Base-by-base conservation (phyloP, 2,329 filamentous ascomycete species). In the Colletotrichum somersetense region DNA sequence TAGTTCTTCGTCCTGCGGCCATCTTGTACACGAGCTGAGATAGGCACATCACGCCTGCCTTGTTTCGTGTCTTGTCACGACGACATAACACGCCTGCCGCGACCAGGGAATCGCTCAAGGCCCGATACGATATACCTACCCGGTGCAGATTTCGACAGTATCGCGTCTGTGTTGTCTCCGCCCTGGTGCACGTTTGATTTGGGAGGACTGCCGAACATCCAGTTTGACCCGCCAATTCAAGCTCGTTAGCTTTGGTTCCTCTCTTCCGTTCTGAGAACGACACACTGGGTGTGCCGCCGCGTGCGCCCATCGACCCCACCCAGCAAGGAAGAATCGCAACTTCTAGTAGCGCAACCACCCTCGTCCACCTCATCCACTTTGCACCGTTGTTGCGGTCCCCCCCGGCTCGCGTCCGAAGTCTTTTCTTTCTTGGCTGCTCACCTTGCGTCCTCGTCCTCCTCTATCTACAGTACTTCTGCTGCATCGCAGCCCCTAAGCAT, bases 291-390 rank as follows among this genome's bases (percentile, higher is more conserved):
- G 67, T 71, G 68, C 64, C 57, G 68, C 64, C 56, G 68, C 55
- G 57, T 53, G 50, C 53, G 64, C 65, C 40, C 50, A 46, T 58
- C 30, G 11, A 20, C 64, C 30, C 68, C 68, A 71, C 68, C 52
- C 68, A 44, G 68, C 30, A 63, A 42, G 63, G 68, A 59, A 71
- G 68, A 68, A 71, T 71, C 68, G 65, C 53, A 68, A 23, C 68
- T 68, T 71, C 52, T 44, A 61, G 46, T 58, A 61, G 46, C 65
- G 59, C 68, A 55, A 63, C 58, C 44, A 66, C 68, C 65, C 68
- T 59, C 64, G 44, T 63, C 68, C 30, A 38, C 64, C 35, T 71
- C 68, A 68, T 63, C 68, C 68, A 71, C 68, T 59, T 40, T 68
- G 65, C 58, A 38, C 65, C 65, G 67, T 58, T 63, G 23, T 68